Evolutionary conservation across 257 asterid species (phyloP).

Genomic region (Ehretia macrophylla): DNA sequence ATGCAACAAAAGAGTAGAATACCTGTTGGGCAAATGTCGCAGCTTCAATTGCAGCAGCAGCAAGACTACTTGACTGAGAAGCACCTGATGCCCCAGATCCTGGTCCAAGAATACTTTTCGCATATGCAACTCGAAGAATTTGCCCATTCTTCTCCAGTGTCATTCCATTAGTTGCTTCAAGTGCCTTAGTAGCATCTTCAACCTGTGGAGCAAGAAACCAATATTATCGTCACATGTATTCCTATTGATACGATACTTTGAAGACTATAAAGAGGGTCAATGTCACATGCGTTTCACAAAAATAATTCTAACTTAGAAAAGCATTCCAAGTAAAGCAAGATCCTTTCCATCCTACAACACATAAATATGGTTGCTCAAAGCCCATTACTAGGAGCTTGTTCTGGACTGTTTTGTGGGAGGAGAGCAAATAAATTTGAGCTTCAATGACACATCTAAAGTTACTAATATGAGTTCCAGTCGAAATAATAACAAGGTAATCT

Average conservation of each 20-base stretch:
- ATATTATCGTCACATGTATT: background rate
- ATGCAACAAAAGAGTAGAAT: slow-evolving; percentile 9
- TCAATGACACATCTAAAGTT: background rate
- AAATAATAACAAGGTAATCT: background rate
- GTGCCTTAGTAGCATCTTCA: slow-evolving; percentile 91
- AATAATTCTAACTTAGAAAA: too few species aligned
- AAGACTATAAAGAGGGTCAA: background rate
- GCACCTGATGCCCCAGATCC: slow-evolving; percentile 70
- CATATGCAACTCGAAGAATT: slow-evolving; percentile 96
- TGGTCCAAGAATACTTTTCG: slow-evolving; percentile 91
- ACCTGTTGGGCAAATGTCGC: slow-evolving; percentile 99
- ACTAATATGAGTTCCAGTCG: background rate
- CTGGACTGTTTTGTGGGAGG: background rate
- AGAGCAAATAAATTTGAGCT: background rate
- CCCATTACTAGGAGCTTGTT: background rate
- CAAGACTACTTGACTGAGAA: slow-evolving; percentile 91
- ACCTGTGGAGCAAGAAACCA: slow-evolving; percentile 43
- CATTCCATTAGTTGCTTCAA: slow-evolving; percentile 90
- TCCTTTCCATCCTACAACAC: too few species aligned
- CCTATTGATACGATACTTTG: background rate
- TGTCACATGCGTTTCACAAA: background rate
- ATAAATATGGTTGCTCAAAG: background rate
- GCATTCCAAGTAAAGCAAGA: too few species aligned
- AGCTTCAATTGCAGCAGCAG: slow-evolving; percentile 99
- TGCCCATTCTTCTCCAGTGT: slow-evolving; percentile 95